Conservation (phyloP, 2,329 filamentous ascomycete genomes). For the Xylariales sp. region DNA sequence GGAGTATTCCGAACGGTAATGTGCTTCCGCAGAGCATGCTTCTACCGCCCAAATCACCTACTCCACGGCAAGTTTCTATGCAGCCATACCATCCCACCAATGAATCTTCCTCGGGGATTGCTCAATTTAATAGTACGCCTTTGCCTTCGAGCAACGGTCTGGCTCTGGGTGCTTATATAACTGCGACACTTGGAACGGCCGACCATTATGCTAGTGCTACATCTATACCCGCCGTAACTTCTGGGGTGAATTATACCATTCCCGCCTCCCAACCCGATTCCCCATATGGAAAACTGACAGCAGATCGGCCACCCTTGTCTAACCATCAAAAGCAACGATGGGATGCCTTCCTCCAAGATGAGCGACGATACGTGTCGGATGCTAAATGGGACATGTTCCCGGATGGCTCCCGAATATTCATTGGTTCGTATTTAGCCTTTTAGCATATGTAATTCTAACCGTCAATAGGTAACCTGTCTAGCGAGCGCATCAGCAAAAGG, state of each 20-base stretch:
- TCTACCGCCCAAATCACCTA: slow-evolving; percentile 61
- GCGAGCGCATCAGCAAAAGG: slow-evolving; percentile 91
- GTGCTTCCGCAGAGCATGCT: slow-evolving; percentile 52
- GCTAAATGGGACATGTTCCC: slow-evolving; percentile 86
- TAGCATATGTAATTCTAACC: slow-evolving; percentile 38
- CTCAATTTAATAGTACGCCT: slow-evolving; percentile 47
- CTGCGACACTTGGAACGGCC: slow-evolving; percentile 48
- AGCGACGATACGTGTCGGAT: slow-evolving; percentile 79
- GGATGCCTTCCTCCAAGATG: slow-evolving; percentile 78
- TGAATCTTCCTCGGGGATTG: slow-evolving; percentile 39
- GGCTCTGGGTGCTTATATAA: slow-evolving; percentile 49
- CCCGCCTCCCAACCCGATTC: slow-evolving; percentile 34
- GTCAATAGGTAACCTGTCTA: slow-evolving; percentile 84
- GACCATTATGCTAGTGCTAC: slow-evolving; percentile 45
- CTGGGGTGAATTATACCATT: slow-evolving; percentile 44
- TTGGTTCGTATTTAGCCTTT: slow-evolving; percentile 64
- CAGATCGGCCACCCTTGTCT: slow-evolving; percentile 27
- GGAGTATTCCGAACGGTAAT: slow-evolving; percentile 40
- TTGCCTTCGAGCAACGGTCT: slow-evolving; percentile 44
- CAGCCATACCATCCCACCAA: slow-evolving; percentile 51
- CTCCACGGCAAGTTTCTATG: slow-evolving; percentile 54
- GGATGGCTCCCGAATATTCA: slow-evolving; percentile 80
- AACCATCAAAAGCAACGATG: slow-evolving; percentile 62
- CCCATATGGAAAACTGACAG: slow-evolving; percentile 29
- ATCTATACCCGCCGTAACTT: slow-evolving; percentile 46